Evolutionary conservation across 2,329 filamentous ascomycete species (phyloP).

Genomic region (Cladosporium phlei): DNA sequence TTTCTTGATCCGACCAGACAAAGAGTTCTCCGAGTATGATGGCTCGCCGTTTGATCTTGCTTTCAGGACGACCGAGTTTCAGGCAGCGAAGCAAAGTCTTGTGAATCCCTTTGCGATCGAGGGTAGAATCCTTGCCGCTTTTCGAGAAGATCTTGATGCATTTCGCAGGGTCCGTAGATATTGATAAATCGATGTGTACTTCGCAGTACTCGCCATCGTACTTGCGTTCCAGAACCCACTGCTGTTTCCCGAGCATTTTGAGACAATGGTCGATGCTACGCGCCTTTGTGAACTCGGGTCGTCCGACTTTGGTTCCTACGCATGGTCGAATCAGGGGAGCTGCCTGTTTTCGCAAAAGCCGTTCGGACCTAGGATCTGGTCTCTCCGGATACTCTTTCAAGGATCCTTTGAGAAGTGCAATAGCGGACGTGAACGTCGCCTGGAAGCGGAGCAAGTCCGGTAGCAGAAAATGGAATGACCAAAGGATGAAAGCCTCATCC

Average conservation of each 20-base stretch:
- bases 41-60: constrained; percentile 59
- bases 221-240: constrained; percentile 73
- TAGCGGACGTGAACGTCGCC: constrained; percentile 60
- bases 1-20: constrained; percentile 65
- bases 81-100: constrained; percentile 61
- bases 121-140: constrained; percentile 82
- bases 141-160: constrained; percentile 84
- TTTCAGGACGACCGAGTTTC: constrained; percentile 53
- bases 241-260: constrained; percentile 55
- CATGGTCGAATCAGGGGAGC: constrained; percentile 34
- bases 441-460: constrained; percentile 67
- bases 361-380: constrained; percentile 32
- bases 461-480: constrained; percentile 63
- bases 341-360: constrained; percentile 35
- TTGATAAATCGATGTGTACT: constrained; percentile 69
- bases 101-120: constrained; percentile 61
- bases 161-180: constrained; percentile 34
- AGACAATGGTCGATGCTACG: constrained; percentile 66
- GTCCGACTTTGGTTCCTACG: constrained; percentile 44
- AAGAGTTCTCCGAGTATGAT: constrained; percentile 82
- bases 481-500: constrained; percentile 53
- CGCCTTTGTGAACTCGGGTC: constrained; percentile 43
- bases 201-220: constrained; percentile 86
- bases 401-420: constrained; percentile 48
- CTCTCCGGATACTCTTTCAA: constrained; percentile 35